phyloP scores from a whole-genome alignment of 2,329 filamentous ascomycete genomes.

The Fusarium avenaceum region DNA sequence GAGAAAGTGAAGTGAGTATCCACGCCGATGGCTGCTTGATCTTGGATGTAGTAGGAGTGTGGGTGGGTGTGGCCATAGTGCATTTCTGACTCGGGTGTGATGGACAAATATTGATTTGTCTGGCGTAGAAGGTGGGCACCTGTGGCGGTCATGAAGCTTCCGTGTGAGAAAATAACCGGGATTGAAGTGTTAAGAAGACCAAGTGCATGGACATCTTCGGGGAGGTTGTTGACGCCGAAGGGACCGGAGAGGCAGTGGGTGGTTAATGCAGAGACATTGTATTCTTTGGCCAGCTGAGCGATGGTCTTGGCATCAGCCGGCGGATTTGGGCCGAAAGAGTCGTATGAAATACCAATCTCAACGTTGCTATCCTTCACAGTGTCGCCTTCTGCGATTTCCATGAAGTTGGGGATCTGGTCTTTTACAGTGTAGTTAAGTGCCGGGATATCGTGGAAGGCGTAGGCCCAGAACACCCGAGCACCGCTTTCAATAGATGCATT shows the following conservation, averaged over 20 bases:
- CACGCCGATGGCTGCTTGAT: conserved; percentile 66
- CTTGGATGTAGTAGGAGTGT: conserved; percentile 58
- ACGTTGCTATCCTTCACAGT: conserved; percentile 49
- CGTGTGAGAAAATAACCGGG: conserved; percentile 68
- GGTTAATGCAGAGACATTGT: conserved; percentile 61
- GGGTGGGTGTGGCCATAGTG: conserved; percentile 69
- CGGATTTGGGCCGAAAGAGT: conserved; percentile 52
- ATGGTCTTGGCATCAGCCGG: conserved; percentile 51
- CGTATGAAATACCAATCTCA: conserved; percentile 59
- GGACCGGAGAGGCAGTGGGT: conserved; percentile 59
- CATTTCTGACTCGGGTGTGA: conserved; percentile 71
- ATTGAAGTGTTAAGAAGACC: conserved; percentile 59
- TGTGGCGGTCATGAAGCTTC: conserved; percentile 57
- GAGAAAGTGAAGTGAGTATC: conserved; percentile 68
- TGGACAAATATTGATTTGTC: conserved; percentile 67
- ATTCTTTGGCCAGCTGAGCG: conserved; percentile 53
- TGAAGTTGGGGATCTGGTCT: conserved; percentile 58
- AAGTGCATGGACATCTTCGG: conserved; percentile 54
- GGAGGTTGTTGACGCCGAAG: conserved; percentile 57
- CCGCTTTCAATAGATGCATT: conserved; percentile 63
- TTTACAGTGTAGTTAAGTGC: conserved; percentile 49
- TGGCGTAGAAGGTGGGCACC: conserved; percentile 60
- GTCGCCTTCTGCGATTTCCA: conserved; percentile 52
- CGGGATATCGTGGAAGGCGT: conserved; percentile 56
- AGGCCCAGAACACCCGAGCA: conserved; percentile 63